Evolutionary conservation across 75 land plant species (phyloP).

Genomic region (Cryptomeria japonica): DNA sequence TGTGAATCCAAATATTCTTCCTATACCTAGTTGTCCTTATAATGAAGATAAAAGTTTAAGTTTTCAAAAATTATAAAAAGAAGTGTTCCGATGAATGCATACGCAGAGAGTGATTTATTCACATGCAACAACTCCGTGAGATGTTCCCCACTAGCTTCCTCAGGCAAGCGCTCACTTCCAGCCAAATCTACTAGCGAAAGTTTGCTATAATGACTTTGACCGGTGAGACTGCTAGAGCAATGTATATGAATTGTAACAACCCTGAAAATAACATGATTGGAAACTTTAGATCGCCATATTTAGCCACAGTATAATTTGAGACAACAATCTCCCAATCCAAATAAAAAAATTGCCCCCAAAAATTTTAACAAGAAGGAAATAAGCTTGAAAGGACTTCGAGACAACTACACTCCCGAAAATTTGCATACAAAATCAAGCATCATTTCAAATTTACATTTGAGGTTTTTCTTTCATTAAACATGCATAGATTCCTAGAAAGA

Average conservation of each 20-base stretch:
- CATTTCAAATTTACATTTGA: not conserved
- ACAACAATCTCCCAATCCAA: not conserved
- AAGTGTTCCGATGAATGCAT: constrained; percentile 25
- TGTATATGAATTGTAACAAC: constrained; percentile 84
- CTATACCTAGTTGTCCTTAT: not conserved
- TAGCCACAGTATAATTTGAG: not conserved
- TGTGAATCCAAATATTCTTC: not conserved
- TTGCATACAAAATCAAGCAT: not conserved
- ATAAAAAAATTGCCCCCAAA: not conserved
- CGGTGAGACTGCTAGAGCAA: constrained; percentile 60
- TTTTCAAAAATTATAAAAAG: not conserved
- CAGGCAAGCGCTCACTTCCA: constrained; percentile 75
- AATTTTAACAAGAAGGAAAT: not conserved
- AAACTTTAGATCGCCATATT: not conserved
- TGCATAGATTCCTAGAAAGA: constrained; percentile 1
- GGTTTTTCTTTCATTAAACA: not conserved
- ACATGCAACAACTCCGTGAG: constrained; percentile 85
- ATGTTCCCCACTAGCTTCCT: constrained; percentile 76
- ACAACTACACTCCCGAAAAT: not conserved
- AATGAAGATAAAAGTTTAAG: not conserved
- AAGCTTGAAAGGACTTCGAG: not conserved
- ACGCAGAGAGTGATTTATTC: constrained; percentile 94
- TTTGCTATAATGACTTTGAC: constrained; percentile 78
- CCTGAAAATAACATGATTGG: constrained; percentile 40
- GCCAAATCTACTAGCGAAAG: constrained; percentile 94